Percentiles rank a stretch among this genome's conserved stretches.
phyloP scores from a whole-genome alignment of 1,284 basidiomycete species.

The Rhizopogon hawkerae region DNA sequence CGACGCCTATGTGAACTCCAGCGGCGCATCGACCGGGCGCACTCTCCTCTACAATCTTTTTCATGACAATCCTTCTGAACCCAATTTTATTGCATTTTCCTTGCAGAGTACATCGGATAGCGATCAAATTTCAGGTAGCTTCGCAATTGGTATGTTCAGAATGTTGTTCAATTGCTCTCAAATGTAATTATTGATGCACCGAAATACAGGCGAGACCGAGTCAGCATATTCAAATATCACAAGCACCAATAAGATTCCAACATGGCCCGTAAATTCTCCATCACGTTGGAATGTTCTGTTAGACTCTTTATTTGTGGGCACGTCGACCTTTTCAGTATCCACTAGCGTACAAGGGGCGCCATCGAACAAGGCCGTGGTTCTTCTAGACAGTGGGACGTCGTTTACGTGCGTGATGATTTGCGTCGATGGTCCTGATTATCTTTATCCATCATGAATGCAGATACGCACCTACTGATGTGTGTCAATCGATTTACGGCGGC shows the following conservation, averaged over 20 bases:
- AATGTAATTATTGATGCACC: background rate
- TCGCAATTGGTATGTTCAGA: constrained; percentile 49
- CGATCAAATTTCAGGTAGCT: constrained; percentile 52
- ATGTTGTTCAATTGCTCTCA: constrained; percentile 4
- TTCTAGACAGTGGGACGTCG: constrained; percentile 72
- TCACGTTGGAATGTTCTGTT: constrained; percentile 67
- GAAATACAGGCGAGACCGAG: constrained; percentile 51
- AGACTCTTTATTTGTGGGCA: constrained; percentile 56
- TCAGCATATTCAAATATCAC: constrained; percentile 49
- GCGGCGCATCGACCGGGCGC: constrained; percentile 50
- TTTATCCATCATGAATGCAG: constrained; percentile 27
- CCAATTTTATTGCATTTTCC: constrained; percentile 72
- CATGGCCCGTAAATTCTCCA: constrained; percentile 57
- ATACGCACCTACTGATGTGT: constrained; percentile 55
- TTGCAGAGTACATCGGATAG: constrained; percentile 50
- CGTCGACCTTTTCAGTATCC: constrained; percentile 40
- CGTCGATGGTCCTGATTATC: constrained; percentile 3
- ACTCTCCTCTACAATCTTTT: constrained; percentile 70
- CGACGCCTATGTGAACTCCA: constrained; percentile 49
- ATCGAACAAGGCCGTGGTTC: constrained; percentile 56
- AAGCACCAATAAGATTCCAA: constrained; percentile 49
- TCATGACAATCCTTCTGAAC: constrained; percentile 52
- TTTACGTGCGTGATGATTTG: constrained; percentile 48
- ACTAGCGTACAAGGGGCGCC: constrained; percentile 51
- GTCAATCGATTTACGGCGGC: constrained; percentile 56